These are phyloP conservation scores for Amylostereum chailletii DNA, from an alignment of 1,284 basidiomycete species.

Conservation along the genomic window DNA sequence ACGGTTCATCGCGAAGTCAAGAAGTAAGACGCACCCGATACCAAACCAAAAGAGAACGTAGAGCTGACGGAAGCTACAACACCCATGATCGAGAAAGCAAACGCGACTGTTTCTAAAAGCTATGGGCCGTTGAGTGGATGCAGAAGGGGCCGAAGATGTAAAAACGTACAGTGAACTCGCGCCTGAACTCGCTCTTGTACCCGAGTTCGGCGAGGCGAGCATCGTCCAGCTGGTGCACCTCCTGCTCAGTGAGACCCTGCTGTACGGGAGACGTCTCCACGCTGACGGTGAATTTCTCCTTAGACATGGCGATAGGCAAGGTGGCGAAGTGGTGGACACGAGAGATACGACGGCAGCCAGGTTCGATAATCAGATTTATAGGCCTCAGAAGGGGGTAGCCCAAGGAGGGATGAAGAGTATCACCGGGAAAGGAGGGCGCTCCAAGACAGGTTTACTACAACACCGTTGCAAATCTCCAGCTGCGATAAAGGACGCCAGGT, in stretches of 20 bases:
- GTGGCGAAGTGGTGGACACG: no score
- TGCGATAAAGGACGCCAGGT: no score
- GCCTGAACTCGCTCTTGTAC: conserved; percentile 68
- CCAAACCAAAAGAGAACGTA: conserved; percentile 53
- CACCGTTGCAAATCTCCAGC: no score
- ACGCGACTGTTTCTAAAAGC: conserved; percentile 58
- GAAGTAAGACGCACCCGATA: conserved; percentile 34
- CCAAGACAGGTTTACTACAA: no score
- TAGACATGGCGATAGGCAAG: no score
- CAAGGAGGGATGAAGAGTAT: no score
- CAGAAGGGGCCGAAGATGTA: background rate
- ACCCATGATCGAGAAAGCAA: conserved; percentile 72
- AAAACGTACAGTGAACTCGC: conserved; percentile 60
- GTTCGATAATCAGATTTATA: no score
- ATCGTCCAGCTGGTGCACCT: conserved; percentile 39
- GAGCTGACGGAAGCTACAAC: conserved; percentile 63
- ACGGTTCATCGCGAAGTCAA: background rate
- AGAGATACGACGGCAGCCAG: no score
- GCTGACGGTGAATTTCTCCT: no score
- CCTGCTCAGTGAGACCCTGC: background rate
- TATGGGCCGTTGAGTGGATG: conserved; percentile 14
- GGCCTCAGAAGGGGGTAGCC: no score
- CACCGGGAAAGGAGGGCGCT: no score
- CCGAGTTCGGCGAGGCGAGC: conserved; percentile 55
- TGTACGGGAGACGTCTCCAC: no score